phyloP scores from a whole-genome alignment of 768 basidiomycete genomes.

The Lactarius sanguifluus region DNA sequence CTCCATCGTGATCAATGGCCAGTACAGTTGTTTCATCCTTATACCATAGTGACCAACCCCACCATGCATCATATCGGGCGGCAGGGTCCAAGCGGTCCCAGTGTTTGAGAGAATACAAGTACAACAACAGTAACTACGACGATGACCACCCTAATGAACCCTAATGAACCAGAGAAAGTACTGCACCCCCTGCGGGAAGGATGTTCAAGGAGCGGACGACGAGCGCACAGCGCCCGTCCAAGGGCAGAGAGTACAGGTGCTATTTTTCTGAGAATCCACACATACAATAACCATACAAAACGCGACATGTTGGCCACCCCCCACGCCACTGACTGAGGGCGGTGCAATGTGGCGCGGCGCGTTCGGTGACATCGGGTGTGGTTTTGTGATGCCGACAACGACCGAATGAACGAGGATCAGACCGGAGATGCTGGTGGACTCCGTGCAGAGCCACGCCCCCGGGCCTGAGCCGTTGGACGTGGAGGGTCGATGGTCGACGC shows the following conservation, averaged over 20 bases:
- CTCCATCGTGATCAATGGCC: too few species aligned
- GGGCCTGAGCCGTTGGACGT: not conserved
- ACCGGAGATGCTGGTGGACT: not conserved
- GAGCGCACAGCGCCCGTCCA: conserved; percentile 21
- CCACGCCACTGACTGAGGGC: not conserved
- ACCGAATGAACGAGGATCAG: not conserved
- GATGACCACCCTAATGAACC: not conserved
- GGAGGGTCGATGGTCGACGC: not conserved
- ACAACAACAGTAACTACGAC: not conserved
- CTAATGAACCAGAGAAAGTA: not conserved
- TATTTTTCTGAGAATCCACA: not conserved
- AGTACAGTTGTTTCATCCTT: not conserved
- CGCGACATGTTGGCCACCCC: not conserved
- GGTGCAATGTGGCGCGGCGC: not conserved
- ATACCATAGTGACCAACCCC: not conserved
- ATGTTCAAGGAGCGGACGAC: conserved; percentile 12
- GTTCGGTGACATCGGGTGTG: not conserved
- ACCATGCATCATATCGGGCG: not conserved
- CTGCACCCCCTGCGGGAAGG: not conserved
- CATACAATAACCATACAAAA: not conserved
- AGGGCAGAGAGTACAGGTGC: not conserved
- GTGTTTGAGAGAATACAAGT: not conserved
- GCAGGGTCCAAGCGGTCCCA: not conserved
- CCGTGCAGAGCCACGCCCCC: not conserved
- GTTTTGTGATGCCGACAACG: not conserved